A percentile compares a stretch with the other conserved stretches of the same genome.
Conservation (phyloP, 106 monocot genomes). For the Cymbidium sinense region DNA sequence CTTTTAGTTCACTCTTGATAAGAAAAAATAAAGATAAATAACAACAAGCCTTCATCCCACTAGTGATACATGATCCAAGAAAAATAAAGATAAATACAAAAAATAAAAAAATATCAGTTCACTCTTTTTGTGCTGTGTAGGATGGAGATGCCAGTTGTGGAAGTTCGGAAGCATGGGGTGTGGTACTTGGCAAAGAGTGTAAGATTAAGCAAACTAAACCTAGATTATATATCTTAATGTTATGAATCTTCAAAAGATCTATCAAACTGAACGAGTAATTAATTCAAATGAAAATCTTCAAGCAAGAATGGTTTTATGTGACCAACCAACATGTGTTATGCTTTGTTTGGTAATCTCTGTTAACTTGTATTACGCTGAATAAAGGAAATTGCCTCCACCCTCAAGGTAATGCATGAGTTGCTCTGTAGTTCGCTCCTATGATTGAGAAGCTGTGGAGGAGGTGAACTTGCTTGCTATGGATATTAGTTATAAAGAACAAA, state of each 20-base stretch:
- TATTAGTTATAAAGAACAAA: too few species aligned
- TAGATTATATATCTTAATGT: neutral
- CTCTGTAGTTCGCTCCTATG: too few species aligned
- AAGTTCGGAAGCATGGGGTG: slow-evolving; percentile 84
- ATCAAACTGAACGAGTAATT: too few species aligned
- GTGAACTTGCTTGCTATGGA: too few species aligned
- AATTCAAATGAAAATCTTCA: too few species aligned
- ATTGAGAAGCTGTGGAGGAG: too few species aligned
- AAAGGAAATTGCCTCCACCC: neutral
- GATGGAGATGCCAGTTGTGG: slow-evolving; percentile 96
- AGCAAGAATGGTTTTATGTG: neutral
- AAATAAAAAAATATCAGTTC: neutral
- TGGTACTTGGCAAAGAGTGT: slow-evolving; percentile 95
- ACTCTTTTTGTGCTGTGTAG: slow-evolving; percentile 22
- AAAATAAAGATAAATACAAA: too few species aligned
- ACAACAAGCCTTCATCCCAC: too few species aligned
- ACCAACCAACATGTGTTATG: neutral
- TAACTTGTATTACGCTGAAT: neutral
- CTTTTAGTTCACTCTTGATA: neutral
- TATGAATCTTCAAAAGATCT: neutral
- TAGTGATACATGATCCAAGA: too few species aligned
- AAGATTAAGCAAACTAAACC: slow-evolving; percentile 18
- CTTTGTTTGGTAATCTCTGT: neutral
- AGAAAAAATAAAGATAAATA: neutral
- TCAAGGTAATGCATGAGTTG: neutral